Percentiles rank a stretch among this genome's conserved stretches.
These are phyloP conservation scores for Logfia minima DNA, from an alignment of 129 eudicot genomes.

Conservation along the genomic window DNA sequence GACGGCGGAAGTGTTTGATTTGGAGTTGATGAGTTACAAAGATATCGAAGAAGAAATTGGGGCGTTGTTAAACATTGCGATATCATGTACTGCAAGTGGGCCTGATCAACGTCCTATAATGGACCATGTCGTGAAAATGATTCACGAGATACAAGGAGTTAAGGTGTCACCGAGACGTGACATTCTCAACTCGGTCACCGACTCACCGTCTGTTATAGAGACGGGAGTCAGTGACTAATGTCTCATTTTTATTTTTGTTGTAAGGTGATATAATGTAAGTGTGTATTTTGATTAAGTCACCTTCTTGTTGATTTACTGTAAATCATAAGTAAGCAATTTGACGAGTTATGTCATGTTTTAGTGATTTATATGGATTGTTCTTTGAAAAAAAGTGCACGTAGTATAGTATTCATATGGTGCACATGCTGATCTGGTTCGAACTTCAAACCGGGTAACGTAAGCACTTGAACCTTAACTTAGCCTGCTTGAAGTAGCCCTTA, in stretches of 20 bases:
- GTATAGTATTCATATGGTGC: not conserved
- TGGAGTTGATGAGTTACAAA: conserved; percentile 82
- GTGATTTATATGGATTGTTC: not conserved
- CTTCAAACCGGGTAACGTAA: not conserved
- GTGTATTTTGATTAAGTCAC: conserved; percentile 9
- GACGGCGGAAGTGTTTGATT: conserved; percentile 92
- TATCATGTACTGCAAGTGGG: conserved; percentile 57
- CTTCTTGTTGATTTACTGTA: conserved; percentile 19
- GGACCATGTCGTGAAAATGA: conserved; percentile 63
- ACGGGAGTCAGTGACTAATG: conserved; percentile 36
- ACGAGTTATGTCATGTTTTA: not conserved
- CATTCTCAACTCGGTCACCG: conserved; percentile 36
- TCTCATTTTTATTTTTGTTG: not conserved
- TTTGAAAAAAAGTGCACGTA: not conserved
- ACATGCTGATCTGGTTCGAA: not conserved
- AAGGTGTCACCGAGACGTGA: conserved; percentile 56
- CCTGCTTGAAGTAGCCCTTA: not conserved
- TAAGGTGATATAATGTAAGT: conserved; percentile 9
- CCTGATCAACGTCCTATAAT: conserved; percentile 76
- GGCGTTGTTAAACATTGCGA: conserved; percentile 63
- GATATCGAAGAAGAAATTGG: conserved; percentile 92
- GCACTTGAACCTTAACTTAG: not conserved
- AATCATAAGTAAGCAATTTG: conserved; percentile 3
- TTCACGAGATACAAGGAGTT: conserved; percentile 59
- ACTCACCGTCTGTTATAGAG: conserved; percentile 56